Evolutionary conservation across 768 basidiomycete genomes (phyloP).

Genomic region (Lyophyllum atratum): DNA sequence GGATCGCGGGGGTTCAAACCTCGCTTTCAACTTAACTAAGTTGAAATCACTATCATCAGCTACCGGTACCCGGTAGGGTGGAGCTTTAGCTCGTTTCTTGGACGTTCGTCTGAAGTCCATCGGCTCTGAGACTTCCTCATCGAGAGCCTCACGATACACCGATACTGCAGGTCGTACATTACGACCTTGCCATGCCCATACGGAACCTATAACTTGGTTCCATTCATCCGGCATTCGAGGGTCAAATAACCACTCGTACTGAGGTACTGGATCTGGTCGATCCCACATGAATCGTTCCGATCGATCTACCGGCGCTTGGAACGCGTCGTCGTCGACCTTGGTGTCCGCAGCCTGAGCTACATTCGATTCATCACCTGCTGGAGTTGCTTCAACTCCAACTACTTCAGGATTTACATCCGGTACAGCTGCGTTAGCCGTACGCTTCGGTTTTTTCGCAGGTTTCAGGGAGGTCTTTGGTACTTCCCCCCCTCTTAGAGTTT

Average conservation of each 20-base stretch:
- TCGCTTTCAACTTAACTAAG: background rate
- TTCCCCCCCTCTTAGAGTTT: conserved; percentile 5
- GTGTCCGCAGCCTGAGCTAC: background rate
- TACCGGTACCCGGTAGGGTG: background rate
- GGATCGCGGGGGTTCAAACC: background rate
- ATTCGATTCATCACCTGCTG: background rate
- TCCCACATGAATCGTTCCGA: background rate
- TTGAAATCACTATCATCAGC: background rate
- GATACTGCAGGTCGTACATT: background rate
- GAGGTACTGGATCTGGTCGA: background rate
- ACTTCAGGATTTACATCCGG: background rate
- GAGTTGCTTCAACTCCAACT: no score
- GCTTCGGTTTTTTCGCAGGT: background rate
- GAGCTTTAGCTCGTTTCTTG: background rate
- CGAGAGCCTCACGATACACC: background rate
- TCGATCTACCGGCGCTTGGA: background rate
- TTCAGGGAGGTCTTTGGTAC: background rate
- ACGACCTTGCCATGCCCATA: background rate
- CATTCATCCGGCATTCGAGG: conserved; percentile 20
- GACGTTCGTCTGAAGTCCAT: background rate
- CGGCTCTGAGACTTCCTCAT: background rate
- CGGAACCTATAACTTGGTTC: conserved; percentile 19
- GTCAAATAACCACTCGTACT: background rate
- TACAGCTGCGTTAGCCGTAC: background rate
- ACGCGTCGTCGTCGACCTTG: background rate